These are phyloP conservation scores for Heliamphora exappendiculata DNA, from an alignment of 148 eudicot genomes.

Conservation along the genomic window DNA sequence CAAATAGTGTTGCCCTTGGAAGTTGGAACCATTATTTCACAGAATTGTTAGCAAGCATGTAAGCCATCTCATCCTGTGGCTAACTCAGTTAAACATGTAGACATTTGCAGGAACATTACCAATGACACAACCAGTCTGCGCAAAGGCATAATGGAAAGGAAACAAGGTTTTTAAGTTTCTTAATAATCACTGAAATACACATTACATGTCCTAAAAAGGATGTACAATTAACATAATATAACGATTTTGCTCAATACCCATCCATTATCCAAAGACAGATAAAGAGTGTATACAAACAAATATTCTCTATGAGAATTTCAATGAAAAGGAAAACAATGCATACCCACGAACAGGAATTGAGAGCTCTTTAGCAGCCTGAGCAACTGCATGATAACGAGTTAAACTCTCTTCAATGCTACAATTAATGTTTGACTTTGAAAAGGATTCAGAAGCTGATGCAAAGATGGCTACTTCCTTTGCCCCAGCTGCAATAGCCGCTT, in stretches of 20 bases:
- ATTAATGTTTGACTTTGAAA: constrained; percentile 89
- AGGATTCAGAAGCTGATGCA: constrained; percentile 98
- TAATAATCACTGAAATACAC: background rate
- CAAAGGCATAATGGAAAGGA: background rate
- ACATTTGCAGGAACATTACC: background rate
- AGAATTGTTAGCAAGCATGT: background rate
- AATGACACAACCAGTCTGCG: background rate
- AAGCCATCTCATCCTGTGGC: background rate
- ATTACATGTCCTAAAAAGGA: background rate
- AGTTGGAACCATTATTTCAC: background rate
- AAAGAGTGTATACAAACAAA: background rate
- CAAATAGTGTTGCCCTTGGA: background rate
- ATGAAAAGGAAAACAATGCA: constrained; percentile 11
- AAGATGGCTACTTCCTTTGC: constrained; percentile 95
- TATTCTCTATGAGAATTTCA: background rate
- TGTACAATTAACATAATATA: background rate
- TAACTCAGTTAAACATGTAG: background rate
- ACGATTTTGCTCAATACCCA: background rate
- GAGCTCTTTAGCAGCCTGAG: constrained; percentile 52
- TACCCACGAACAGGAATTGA: constrained; percentile 94
- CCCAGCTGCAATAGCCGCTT: constrained; percentile 93
- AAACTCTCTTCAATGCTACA: constrained; percentile 94
- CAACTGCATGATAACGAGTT: constrained; percentile 59
- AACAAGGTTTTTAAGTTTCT: background rate
- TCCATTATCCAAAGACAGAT: background rate